A percentile compares a stretch with the other conserved stretches of the same genome.
Conservation (phyloP, 2,329 filamentous ascomycete species). For the Fusarium zealandicum region DNA sequence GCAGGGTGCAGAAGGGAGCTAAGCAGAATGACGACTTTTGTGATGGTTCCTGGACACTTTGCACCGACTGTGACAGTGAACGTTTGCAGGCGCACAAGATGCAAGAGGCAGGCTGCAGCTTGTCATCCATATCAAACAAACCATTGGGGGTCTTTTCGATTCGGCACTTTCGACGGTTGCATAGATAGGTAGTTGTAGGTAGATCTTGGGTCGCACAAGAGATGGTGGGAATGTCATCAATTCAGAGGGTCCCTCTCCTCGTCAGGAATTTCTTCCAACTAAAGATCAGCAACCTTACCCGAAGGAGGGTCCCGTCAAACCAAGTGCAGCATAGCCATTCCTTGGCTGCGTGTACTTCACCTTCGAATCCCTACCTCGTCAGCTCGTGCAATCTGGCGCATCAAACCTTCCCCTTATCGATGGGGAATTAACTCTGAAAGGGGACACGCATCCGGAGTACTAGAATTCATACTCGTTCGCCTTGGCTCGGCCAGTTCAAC, state of each 20-base stretch:
- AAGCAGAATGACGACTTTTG: neutral
- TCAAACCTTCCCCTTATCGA: constrained; percentile 7
- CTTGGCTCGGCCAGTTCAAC: constrained; percentile 2
- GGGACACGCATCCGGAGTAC: neutral
- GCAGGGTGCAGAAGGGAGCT: neutral
- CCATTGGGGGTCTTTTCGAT: neutral
- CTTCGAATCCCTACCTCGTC: constrained; percentile 6
- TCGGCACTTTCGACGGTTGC: neutral
- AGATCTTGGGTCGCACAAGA: constrained; percentile 29
- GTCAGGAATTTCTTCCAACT: neutral
- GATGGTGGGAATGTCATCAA: constrained; percentile 2
- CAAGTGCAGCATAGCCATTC: constrained; percentile 3
- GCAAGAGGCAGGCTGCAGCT: constrained; percentile 27
- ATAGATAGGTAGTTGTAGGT: neutral
- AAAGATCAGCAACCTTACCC: constrained; percentile 7
- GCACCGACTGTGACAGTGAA: neutral
- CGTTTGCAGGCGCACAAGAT: constrained; percentile 10
- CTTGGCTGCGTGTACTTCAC: neutral
- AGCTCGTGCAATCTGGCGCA: constrained; percentile 5
- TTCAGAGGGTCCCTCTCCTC: neutral
- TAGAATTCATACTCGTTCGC: neutral
- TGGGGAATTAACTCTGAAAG: constrained; percentile 2
- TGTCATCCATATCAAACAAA: constrained; percentile 16
- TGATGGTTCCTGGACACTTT: no score
- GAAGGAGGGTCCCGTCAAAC: constrained; percentile 1